Evolutionary conservation across 495 filamentous ascomycete genomes (phyloP), one percentile per base, ranked within the genome.

Genomic region (Penicillium cinerascens): DNA sequence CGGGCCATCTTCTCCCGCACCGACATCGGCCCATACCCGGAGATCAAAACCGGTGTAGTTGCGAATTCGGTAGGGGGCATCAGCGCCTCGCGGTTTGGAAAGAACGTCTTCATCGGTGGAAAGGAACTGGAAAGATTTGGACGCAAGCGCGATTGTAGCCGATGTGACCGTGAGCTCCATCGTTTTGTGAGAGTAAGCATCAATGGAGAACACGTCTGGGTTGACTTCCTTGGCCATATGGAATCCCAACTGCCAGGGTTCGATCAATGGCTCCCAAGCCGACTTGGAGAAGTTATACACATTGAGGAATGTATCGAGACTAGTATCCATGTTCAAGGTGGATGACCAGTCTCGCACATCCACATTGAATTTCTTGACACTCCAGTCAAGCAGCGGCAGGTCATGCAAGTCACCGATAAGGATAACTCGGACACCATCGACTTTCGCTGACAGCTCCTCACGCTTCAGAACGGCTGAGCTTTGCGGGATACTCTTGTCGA

Each of bases 281-380:
- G 95, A 97, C 67, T 98, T 97, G 18, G 93, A 92, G 70, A 98
- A 98, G 68, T 97, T 98, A 77, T 95, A 97, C 45, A 97, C 85
- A 65, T 97, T 98, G 60, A 95, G 78, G 68, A 93, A 96, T 51
- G 90, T 91, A 58, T 97, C 90, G 47, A 97, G 85, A 29, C 76
- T 89, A 0, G 89, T 89, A 63, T 97, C 91, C 2, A 89, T 91
- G 59, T 82, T 90, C 71, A 97, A 77, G 10, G 85, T 86, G 16
- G 85, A 86, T 4, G 92, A 90, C 93, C 93, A 98, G 69, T 98
- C 89, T 52, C 85, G 82, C 13, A 93, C 86, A 49, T 85, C 83
- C 10, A 90, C 81, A 23, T 80, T 87, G 66, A 97, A 97, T 29
- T 85, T 83, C 71, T 95, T 95, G 52, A 98, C 85, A 62, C 90